Percentiles rank a stretch among this genome's conserved stretches.
Evolutionary conservation across 2,329 filamentous ascomycete species (phyloP).

Genomic region (Zalaria sp.): DNA sequence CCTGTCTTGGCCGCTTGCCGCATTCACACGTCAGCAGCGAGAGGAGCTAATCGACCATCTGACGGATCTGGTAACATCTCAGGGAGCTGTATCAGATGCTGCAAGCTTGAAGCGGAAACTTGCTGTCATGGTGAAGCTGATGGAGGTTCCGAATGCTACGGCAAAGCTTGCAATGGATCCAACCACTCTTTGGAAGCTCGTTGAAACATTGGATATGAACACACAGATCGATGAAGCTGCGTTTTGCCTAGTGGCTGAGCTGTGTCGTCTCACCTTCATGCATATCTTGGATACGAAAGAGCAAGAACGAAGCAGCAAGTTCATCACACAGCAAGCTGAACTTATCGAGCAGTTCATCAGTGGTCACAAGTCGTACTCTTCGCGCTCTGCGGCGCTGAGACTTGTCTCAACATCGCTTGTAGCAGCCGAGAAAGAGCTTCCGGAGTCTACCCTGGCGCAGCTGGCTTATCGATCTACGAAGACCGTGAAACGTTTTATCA

Average conservation of each 20-base stretch:
- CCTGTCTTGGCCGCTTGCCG: constrained; percentile 2
- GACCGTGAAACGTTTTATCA: constrained; percentile 1
- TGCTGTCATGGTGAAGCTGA: constrained; percentile 3
- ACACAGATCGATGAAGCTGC: background rate
- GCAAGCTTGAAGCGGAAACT: background rate
- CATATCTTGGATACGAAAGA: constrained; percentile 9
- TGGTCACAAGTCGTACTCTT: background rate
- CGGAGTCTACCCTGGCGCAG: background rate
- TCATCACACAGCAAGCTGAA: constrained; percentile 1
- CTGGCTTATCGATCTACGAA: constrained; percentile 2
- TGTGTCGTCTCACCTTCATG: constrained; percentile 2
- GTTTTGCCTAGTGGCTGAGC: background rate
- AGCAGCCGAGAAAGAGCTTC: background rate
- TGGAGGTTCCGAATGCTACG: constrained; percentile 7
- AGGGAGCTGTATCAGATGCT: background rate
- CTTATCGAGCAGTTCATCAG: background rate
- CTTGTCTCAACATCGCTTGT: background rate
- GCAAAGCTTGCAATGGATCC: constrained; percentile 1
- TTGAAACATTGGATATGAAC: background rate
- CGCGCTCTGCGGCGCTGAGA: background rate
- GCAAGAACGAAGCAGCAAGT: constrained; percentile 8
- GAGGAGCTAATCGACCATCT: constrained; percentile 3
- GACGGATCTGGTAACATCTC: background rate
- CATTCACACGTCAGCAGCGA: constrained; percentile 4
- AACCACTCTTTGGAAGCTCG: background rate